These are phyloP conservation scores for Chenopodium album DNA, from an alignment of 148 eudicot species.

Conservation along the genomic window DNA sequence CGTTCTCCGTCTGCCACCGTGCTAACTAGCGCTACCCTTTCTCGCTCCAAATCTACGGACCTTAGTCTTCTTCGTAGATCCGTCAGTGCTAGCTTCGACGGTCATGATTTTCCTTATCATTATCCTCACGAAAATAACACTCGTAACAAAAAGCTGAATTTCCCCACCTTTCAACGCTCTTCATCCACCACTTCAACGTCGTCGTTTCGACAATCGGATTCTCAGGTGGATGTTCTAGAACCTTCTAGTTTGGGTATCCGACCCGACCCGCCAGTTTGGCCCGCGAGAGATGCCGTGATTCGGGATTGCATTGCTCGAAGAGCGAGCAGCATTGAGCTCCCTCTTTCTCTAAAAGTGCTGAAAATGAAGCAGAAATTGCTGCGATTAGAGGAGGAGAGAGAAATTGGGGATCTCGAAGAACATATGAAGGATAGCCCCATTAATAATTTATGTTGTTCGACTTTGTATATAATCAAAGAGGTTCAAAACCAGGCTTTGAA, in stretches of 20 bases:
- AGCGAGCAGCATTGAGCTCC: constrained; percentile 57
- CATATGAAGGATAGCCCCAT: constrained; percentile 15
- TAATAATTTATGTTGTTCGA: constrained; percentile 29
- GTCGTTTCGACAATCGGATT: constrained; percentile 30
- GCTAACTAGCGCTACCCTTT: neutral
- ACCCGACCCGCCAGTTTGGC: constrained; percentile 66
- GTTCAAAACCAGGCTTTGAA: constrained; percentile 52
- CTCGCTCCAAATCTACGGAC: constrained; percentile 22
- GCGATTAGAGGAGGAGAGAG: constrained; percentile 24
- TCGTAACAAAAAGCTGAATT: constrained; percentile 3
- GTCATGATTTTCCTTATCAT: constrained; percentile 25
- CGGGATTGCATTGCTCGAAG: constrained; percentile 45
- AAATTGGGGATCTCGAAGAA: constrained; percentile 18
- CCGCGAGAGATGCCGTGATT: constrained; percentile 51
- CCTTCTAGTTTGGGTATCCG: constrained; percentile 52
- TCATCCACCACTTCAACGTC: neutral
- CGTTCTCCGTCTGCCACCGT: constrained; percentile 1
- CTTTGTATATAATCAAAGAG: constrained; percentile 40
- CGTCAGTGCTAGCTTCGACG: constrained; percentile 28
- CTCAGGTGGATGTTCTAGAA: constrained; percentile 41
- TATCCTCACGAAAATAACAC: neutral
- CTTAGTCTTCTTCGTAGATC: constrained; percentile 10
- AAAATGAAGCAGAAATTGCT: constrained; percentile 46
- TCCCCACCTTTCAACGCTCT: neutral
- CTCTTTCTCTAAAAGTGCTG: constrained; percentile 63